A percentile compares a stretch with the other conserved stretches of the same genome.
phyloP scores from a whole-genome alignment of 2,329 filamentous ascomycete genomes.

The Colletotrichum trifolii region DNA sequence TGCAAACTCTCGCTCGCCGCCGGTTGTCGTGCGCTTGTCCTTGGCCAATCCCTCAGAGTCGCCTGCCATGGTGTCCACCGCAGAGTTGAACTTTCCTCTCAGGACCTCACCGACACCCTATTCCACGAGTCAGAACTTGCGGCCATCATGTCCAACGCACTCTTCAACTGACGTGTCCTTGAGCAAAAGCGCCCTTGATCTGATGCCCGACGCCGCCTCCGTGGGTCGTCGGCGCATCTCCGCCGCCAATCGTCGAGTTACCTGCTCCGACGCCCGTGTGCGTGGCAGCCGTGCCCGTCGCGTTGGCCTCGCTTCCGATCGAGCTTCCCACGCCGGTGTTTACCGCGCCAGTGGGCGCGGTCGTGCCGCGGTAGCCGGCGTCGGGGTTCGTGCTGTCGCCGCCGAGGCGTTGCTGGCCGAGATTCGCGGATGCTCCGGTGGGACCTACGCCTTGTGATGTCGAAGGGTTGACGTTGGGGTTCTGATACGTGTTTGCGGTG shows the following conservation, averaged over 20 bases:
- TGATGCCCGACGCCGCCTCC: conserved; percentile 17
- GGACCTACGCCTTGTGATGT: background rate
- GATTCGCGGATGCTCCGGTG: background rate
- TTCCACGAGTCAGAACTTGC: background rate
- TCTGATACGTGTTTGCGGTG: conserved; percentile 5
- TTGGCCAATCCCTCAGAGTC: conserved; percentile 48
- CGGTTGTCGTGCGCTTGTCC: conserved; percentile 42
- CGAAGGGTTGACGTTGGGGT: conserved; percentile 4
- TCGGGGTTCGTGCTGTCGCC: conserved; percentile 14
- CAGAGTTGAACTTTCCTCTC: conserved; percentile 47
- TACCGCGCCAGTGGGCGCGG: background rate
- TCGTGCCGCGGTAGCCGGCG: conserved; percentile 5
- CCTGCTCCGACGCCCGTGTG: background rate
- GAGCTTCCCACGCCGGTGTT: conserved; percentile 9
- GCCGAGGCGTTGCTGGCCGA: background rate
- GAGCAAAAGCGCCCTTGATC: conserved; percentile 36
- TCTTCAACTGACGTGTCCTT: conserved; percentile 30
- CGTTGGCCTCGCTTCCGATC: background rate
- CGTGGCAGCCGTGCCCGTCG: background rate
- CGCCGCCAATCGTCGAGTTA: conserved; percentile 16
- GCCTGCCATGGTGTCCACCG: conserved; percentile 43
- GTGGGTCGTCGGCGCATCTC: conserved; percentile 31
- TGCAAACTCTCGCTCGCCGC: conserved; percentile 36
- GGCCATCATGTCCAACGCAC: background rate
- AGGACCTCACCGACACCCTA: conserved; percentile 35